Conservation (phyloP, 345 rosid species). For the Eucalyptus sp. region DNA sequence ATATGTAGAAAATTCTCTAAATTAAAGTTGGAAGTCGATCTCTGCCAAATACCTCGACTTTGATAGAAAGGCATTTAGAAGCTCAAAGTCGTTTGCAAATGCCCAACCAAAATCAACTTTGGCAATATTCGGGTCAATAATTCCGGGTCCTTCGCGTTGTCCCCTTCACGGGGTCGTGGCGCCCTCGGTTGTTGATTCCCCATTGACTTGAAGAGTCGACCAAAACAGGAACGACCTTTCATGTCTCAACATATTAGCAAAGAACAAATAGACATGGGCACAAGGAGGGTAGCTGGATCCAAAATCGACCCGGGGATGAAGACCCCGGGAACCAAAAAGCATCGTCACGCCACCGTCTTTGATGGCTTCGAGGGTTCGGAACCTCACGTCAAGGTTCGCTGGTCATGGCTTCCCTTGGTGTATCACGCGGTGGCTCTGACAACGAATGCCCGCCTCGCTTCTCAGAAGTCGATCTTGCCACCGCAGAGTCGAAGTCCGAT, state of each 20-base stretch:
- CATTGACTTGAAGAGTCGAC: background rate
- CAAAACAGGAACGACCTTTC: background rate
- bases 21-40: no score
- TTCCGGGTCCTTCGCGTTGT: background rate
- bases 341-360: background rate
- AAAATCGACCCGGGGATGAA: background rate
- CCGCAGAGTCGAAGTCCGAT: background rate
- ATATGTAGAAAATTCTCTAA: background rate
- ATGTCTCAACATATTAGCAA: background rate
- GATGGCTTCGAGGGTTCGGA: background rate
- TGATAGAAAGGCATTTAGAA: background rate
- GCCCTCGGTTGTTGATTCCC: background rate
- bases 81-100: background rate
- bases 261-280: background rate
- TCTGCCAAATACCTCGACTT: background rate
- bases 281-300: background rate
- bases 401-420: background rate
- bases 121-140: background rate
- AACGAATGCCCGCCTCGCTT: background rate
- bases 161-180: background rate
- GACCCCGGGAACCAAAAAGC: background rate
- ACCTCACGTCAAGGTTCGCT: background rate
- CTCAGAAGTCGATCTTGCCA: background rate
- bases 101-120: background rate
- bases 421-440: background rate